These are phyloP conservation scores for Boletellus emodensis DNA, from an alignment of 768 basidiomycete genomes.

Conservation along the genomic window DNA sequence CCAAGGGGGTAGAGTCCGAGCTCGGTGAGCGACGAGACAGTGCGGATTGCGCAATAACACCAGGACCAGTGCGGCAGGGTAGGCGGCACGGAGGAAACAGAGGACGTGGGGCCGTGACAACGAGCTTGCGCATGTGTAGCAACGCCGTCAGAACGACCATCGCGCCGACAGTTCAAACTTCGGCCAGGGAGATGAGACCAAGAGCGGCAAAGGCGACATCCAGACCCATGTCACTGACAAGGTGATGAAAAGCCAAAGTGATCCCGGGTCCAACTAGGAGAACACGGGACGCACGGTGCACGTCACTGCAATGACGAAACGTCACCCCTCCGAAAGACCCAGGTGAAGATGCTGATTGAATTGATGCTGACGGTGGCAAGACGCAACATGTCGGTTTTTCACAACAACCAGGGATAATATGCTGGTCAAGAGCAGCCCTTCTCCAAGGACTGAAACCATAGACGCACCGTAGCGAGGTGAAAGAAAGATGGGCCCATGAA, in stretches of 20 bases:
- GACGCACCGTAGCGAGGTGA: constrained; percentile 8
- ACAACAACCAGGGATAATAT: neutral
- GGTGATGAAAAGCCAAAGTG: neutral
- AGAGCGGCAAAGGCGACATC: neutral
- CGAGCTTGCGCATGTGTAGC: neutral
- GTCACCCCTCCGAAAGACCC: neutral
- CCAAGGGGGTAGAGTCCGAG: neutral
- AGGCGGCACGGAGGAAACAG: neutral
- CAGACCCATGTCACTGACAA: neutral
- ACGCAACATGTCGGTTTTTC: neutral
- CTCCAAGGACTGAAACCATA: neutral
- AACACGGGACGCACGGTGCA: neutral
- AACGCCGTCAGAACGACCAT: neutral
- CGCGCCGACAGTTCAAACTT: neutral
- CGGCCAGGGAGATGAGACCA: neutral
- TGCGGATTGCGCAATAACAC: neutral
- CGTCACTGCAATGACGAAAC: neutral
- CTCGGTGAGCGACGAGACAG: neutral
- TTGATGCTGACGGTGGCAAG: neutral
- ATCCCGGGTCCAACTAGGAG: neutral
- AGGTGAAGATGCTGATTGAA: neutral
- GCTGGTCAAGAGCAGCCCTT: neutral
- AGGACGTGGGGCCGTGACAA: neutral
- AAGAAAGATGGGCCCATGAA: neutral
- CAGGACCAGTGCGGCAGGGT: neutral